These are phyloP conservation scores for Penicillium sp. DNA, from an alignment of 2,329 filamentous ascomycete genomes.

Conservation along the genomic window DNA sequence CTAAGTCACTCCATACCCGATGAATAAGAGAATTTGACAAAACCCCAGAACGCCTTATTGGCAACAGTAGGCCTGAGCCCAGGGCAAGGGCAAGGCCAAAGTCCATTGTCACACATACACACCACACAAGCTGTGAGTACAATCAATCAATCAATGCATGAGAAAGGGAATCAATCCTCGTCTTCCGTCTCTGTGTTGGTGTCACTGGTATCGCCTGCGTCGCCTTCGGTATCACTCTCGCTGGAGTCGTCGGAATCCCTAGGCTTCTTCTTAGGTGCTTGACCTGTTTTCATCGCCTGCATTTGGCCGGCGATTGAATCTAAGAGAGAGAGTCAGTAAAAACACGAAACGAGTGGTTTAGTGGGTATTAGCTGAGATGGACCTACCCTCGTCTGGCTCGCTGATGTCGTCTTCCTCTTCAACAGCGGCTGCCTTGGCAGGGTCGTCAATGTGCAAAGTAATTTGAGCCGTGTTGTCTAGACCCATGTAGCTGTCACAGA, in stretches of 20 bases:
- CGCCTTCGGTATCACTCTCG: conserved; percentile 65
- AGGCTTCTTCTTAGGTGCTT: conserved; percentile 54
- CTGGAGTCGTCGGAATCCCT: conserved; percentile 56
- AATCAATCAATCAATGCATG: conserved; percentile 21
- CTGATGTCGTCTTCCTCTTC: conserved; percentile 91
- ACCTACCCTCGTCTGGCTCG: conserved; percentile 93
- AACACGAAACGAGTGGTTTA: not conserved
- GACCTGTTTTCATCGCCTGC: conserved; percentile 74
- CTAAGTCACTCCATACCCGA: conserved; percentile 12
- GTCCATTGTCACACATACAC: conserved; percentile 10
- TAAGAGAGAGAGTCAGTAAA: conserved; percentile 36
- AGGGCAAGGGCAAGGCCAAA: not conserved
- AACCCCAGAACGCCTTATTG: not conserved
- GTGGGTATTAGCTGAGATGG: not conserved
- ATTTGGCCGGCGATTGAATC: conserved; percentile 90
- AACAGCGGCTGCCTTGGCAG: conserved; percentile 76
- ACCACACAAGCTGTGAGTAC: conserved; percentile 18
- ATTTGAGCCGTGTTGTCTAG: conserved; percentile 92
- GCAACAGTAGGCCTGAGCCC: not conserved
- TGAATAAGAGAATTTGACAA: conserved; percentile 8
- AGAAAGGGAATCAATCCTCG: conserved; percentile 53
- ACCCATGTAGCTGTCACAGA: conserved; percentile 93
- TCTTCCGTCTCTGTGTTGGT: conserved; percentile 73
- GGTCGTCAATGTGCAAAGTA: conserved; percentile 82
- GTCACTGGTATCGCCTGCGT: conserved; percentile 54